A percentile compares a stretch with the other conserved stretches of the same genome.
Conservation (phyloP, 2,329 filamentous ascomycete species). For the Davidsoniella virescens region DNA sequence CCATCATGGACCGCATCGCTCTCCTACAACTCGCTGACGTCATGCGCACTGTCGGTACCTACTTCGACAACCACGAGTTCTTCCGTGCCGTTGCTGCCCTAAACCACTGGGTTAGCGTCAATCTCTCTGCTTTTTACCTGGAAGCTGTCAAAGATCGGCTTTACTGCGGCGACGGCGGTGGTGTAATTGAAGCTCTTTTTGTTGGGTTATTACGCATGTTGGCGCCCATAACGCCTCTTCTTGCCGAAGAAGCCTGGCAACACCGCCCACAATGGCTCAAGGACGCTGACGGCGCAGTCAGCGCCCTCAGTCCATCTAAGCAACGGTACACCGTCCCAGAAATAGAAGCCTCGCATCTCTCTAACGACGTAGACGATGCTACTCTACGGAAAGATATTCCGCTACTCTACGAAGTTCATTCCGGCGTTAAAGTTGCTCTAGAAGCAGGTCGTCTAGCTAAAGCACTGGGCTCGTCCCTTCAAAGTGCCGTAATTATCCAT, state of each 20-base stretch:
- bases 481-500: conserved; percentile 45
- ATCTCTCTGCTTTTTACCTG: conserved; percentile 86
- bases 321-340: conserved; percentile 32
- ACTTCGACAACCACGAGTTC: conserved; percentile 63
- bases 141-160: conserved; percentile 83
- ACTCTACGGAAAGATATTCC: conserved; percentile 21
- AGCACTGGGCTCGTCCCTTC: conserved; percentile 62
- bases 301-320: conserved; percentile 24
- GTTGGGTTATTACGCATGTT: conserved; percentile 62
- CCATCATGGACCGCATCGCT: conserved; percentile 56
- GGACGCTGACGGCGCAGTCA: neutral
- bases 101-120: conserved; percentile 65
- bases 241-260: conserved; percentile 81
- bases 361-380: conserved; percentile 19
- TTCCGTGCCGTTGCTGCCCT: conserved; percentile 57
- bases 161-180: conserved; percentile 62
- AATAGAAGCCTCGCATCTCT: conserved; percentile 25
- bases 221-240: conserved; percentile 60
- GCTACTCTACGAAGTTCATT: conserved; percentile 37
- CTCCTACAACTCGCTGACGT: conserved; percentile 55
- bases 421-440: conserved; percentile 56
- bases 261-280: conserved; percentile 51
- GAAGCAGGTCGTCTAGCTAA: conserved; percentile 59
- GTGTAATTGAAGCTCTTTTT: conserved; percentile 50
- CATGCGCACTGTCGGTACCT: conserved; percentile 45